Evolutionary conservation across 495 filamentous ascomycete genomes (phyloP).

Genomic region (Neurospora sp.): DNA sequence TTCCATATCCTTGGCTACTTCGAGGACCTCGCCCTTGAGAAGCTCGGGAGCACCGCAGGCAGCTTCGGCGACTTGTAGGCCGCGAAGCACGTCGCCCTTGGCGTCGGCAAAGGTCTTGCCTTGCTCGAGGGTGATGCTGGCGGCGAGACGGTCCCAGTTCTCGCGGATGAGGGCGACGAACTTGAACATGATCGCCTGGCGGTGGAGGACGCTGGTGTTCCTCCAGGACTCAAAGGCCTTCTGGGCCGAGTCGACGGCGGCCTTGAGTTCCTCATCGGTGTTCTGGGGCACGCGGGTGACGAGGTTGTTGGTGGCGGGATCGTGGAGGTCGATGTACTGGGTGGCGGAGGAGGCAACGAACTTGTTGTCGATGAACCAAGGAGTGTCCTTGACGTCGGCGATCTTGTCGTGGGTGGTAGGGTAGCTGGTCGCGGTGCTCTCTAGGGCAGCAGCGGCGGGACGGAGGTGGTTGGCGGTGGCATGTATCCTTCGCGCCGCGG

Average conservation of each 20-base stretch:
- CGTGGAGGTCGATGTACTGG: conserved; percentile 83
- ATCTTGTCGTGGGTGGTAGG: conserved; percentile 78
- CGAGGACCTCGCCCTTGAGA: conserved; percentile 85
- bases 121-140: conserved; percentile 94
- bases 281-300: conserved; percentile 96
- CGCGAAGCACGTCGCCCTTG: conserved; percentile 87
- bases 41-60: conserved; percentile 91
- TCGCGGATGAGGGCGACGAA: conserved; percentile 81
- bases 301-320: conserved; percentile 95
- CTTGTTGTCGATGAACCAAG: conserved; percentile 87
- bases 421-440: conserved; percentile 58
- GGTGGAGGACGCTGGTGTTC: conserved; percentile 68
- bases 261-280: conserved; percentile 79
- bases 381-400: conserved; percentile 62
- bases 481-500: conserved; percentile 41
- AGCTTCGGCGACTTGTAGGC: conserved; percentile 93
- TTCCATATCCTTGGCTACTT: conserved; percentile 99
- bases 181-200: conserved; percentile 97
- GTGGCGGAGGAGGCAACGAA: conserved; percentile 67
- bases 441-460: conserved; percentile 36
- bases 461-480: conserved; percentile 51
- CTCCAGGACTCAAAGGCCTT: conserved; percentile 87
- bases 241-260: conserved; percentile 78
- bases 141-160: conserved; percentile 92
- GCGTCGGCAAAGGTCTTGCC: conserved; percentile 98